Evolutionary conservation across 1,284 basidiomycete genomes (phyloP).

Genomic region (Apiotrichum gamsii): DNA sequence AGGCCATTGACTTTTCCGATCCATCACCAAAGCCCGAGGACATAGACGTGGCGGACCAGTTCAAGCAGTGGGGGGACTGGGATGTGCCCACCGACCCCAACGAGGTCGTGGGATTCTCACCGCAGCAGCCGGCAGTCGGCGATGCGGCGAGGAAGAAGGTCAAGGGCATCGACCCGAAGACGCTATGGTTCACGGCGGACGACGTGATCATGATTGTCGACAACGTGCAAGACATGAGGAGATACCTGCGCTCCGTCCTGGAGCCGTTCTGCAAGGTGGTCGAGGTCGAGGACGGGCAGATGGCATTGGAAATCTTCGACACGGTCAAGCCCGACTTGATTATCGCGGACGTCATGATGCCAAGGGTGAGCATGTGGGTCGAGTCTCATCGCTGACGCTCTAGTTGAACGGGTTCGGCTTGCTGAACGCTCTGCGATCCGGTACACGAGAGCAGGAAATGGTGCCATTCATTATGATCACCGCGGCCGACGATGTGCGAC

Average conservation of each 20-base stretch:
- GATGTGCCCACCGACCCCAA: neutral
- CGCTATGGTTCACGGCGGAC: conserved; percentile 38
- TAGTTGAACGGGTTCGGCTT: conserved; percentile 37
- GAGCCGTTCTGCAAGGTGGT: conserved; percentile 46
- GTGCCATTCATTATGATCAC: conserved; percentile 41
- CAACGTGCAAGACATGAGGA: conserved; percentile 32
- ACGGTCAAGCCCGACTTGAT: conserved; percentile 34
- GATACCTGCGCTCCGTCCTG: conserved; percentile 42
- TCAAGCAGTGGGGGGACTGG: too few relatives aligned
- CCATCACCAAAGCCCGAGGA: too few relatives aligned
- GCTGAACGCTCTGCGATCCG: conserved; percentile 20
- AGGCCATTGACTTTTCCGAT: conserved; percentile 30
- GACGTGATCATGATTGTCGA: conserved; percentile 45
- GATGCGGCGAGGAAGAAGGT: too few relatives aligned
- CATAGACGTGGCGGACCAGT: too few relatives aligned
- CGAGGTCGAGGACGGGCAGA: conserved; percentile 45
- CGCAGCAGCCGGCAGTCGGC: too few relatives aligned
- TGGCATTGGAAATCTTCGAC: conserved; percentile 41
- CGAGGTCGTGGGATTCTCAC: neutral
- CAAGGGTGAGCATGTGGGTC: conserved; percentile 31
- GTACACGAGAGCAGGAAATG: conserved; percentile 16
- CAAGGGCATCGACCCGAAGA: conserved; percentile 35
- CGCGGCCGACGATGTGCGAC: conserved; percentile 35
- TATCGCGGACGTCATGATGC: conserved; percentile 49
- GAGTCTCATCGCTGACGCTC: neutral